Evolutionary conservation across 768 basidiomycete genomes (phyloP).

Genomic region (Tulasnella sp.): DNA sequence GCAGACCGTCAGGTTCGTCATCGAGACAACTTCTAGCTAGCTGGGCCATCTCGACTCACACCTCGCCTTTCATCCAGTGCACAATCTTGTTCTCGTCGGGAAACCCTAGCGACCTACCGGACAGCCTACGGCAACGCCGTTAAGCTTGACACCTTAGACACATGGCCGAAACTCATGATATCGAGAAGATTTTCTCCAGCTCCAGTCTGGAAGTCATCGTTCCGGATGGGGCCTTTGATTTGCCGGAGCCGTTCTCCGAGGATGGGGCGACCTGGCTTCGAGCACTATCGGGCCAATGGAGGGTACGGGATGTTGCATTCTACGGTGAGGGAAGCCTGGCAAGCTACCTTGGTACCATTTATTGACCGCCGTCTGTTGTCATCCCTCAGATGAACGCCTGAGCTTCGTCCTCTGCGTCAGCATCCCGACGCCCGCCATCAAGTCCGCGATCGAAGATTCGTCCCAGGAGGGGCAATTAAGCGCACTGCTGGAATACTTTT

Average conservation of each 20-base stretch:
- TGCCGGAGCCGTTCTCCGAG: conserved; percentile 18
- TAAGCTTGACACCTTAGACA: neutral
- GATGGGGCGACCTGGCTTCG: conserved; percentile 11
- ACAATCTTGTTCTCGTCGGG: neutral
- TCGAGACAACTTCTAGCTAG: neutral
- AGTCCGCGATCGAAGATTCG: conserved; percentile 46
- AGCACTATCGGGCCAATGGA: neutral
- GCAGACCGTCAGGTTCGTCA: neutral
- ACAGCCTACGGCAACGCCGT: neutral
- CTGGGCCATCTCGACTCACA: neutral
- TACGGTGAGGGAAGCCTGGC: conserved; percentile 25
- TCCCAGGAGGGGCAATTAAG: conserved; percentile 23
- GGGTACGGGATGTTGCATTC: conserved; percentile 33
- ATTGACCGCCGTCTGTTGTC: neutral
- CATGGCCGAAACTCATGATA: neutral
- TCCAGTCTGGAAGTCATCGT: conserved; percentile 20
- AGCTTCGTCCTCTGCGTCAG: conserved; percentile 45
- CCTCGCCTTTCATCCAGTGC: neutral
- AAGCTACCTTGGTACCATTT: neutral
- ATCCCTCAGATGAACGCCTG: conserved; percentile 45
- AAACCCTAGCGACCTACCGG: neutral
- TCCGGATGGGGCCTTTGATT: conserved; percentile 26
- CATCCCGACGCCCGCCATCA: conserved; percentile 44
- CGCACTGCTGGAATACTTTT: conserved; percentile 59
- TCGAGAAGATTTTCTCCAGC: conserved; percentile 21